These are phyloP conservation scores for Actinomortierella ambigua DNA, from an alignment of 371 early-diverging fungal genomes.

Conservation along the genomic window DNA sequence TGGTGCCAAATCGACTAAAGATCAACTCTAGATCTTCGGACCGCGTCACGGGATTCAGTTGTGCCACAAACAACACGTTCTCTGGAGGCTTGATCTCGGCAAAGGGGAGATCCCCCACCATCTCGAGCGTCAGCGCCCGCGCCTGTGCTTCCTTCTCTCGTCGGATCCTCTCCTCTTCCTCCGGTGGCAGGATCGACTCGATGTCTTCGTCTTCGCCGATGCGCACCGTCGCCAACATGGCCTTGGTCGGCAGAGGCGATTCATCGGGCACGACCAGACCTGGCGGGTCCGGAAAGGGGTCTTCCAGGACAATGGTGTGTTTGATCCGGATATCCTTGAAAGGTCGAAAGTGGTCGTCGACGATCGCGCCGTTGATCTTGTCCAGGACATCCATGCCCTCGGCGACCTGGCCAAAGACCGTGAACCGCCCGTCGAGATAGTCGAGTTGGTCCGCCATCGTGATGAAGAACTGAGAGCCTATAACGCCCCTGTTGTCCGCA, in stretches of 20 bases:
- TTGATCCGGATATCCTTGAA: constrained; percentile 90
- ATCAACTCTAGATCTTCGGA: constrained; percentile 94
- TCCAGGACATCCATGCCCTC: constrained; percentile 94
- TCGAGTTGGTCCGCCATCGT: constrained; percentile 85
- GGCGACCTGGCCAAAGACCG: constrained; percentile 96
- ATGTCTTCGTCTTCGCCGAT: constrained; percentile 87
- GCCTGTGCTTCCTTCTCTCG: constrained; percentile 85
- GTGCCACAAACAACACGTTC: constrained; percentile 96
- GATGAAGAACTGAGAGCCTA: constrained; percentile 96
- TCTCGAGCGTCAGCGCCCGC: constrained; percentile 92
- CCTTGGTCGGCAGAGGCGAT: constrained; percentile 85
- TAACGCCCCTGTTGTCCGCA: constrained; percentile 53
- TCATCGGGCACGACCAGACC: constrained; percentile 71
- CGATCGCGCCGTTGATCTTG: constrained; percentile 73
- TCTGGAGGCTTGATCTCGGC: constrained; percentile 98
- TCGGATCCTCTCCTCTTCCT: constrained; percentile 69
- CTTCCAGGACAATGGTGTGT: constrained; percentile 93
- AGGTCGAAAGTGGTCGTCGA: constrained; percentile 79
- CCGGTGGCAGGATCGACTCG: constrained; percentile 69
- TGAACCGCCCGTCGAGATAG: constrained; percentile 96
- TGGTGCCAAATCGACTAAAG: constrained; percentile 92
- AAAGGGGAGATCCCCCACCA: constrained; percentile 97
- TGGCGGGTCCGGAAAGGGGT: constrained; percentile 90
- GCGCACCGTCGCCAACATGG: constrained; percentile 76
- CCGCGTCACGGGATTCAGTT: constrained; percentile 91